phyloP scores from a whole-genome alignment of 148 eudicot species.

The Rhododendron ferrugineum region DNA sequence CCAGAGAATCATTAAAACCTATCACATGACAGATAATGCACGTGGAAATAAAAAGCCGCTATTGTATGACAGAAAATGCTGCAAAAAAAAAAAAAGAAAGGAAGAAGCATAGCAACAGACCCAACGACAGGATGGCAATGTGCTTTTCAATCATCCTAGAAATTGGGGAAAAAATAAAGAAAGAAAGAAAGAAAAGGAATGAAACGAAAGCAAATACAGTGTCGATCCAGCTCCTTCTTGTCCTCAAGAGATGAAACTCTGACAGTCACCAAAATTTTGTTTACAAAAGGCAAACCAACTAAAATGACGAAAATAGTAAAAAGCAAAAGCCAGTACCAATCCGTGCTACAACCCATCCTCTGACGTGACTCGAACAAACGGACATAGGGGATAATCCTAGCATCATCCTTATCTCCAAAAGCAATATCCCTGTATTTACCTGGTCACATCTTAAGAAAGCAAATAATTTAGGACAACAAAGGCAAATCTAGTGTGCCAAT shows the following conservation, averaged over 20 bases:
- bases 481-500: neutral
- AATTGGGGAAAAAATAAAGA: neutral
- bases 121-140: neutral
- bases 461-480: neutral
- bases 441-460: neutral
- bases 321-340: neutral
- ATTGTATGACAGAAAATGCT: neutral
- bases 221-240: neutral
- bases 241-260: neutral
- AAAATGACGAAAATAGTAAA: neutral
- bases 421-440: neutral
- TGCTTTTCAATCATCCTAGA: neutral
- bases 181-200: neutral
- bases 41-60: neutral
- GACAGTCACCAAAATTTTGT: neutral
- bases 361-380: neutral
- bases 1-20: neutral
- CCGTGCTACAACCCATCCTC: neutral
- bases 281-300: neutral
- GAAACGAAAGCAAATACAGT: neutral
- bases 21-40: neutral
- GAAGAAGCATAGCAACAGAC: neutral
- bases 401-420: neutral
- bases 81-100: neutral
- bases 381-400: neutral